These are phyloP conservation scores for Kernera saxatilis DNA, from an alignment of 345 rosid species.

Conservation along the genomic window DNA sequence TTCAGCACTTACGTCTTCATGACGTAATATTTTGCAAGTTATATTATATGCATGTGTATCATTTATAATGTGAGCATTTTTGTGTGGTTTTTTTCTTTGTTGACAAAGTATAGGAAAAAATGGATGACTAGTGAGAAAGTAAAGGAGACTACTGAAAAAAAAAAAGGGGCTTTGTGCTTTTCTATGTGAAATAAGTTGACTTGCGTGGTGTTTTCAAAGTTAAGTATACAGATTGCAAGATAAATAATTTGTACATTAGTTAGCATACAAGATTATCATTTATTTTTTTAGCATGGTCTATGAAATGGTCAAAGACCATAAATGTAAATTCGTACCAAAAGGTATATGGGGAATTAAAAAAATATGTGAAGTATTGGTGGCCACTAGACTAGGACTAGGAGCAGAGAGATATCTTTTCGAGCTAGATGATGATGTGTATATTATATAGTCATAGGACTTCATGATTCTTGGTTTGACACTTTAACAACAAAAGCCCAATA, in stretches of 20 bases:
- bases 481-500: slow-evolving; percentile 5
- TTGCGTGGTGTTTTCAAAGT: neutral
- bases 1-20: slow-evolving; percentile 1
- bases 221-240: neutral
- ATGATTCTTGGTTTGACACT: slow-evolving; percentile 25
- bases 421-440: slow-evolving; percentile 4
- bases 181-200: slow-evolving; percentile 17
- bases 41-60: neutral
- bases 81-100: neutral
- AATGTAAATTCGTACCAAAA: neutral
- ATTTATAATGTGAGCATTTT: neutral
- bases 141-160: neutral
- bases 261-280: neutral
- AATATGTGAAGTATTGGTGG: slow-evolving; percentile 4
- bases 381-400: slow-evolving; percentile 21
- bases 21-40: neutral
- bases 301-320: neutral
- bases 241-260: neutral
- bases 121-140: slow-evolving; percentile 2
- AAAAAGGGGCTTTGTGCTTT: neutral
- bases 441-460: slow-evolving; percentile 21
- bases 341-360: neutral
- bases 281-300: neutral
- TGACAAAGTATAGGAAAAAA: neutral
- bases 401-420: slow-evolving; percentile 13